phyloP scores from a whole-genome alignment of 257 asterid species.

The Catharanthus roseus region DNA sequence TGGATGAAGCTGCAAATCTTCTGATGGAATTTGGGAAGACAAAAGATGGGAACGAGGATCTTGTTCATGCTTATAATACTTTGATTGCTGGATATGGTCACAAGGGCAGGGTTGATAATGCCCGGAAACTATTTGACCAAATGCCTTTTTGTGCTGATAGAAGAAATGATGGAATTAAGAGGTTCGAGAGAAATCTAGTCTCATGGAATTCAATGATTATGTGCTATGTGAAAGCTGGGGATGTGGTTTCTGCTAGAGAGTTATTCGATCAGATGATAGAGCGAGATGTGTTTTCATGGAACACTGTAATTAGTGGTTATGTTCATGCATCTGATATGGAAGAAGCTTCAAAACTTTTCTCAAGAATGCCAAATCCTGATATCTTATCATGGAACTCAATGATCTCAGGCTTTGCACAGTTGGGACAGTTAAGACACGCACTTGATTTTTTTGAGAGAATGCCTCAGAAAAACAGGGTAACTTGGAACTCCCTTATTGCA shows the following conservation, averaged over 20 bases:
- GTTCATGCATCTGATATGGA: conserved; percentile 50
- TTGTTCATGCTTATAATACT: conserved; percentile 71
- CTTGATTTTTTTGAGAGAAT: conserved; percentile 46
- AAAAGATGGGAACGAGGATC: conserved; percentile 26
- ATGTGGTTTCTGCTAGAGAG: conserved; percentile 52
- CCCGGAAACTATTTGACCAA: conserved; percentile 54
- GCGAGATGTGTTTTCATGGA: conserved; percentile 63
- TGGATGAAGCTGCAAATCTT: conserved; percentile 56
- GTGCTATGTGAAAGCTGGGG: conserved; percentile 66
- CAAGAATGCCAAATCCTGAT: conserved; percentile 57
- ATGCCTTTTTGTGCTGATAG: conserved; percentile 27
- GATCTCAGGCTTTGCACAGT: conserved; percentile 57
- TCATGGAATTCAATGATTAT: conserved; percentile 90
- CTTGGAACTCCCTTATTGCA: conserved; percentile 83
- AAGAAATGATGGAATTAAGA: conserved; percentile 10
- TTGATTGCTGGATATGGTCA: conserved; percentile 82
- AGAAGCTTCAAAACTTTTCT: conserved; percentile 57
- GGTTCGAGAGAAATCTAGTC: conserved; percentile 51
- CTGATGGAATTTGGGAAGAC: conserved; percentile 32
- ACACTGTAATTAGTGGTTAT: conserved; percentile 71
- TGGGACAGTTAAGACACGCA: conserved; percentile 56
- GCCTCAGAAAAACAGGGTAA: conserved; percentile 54
- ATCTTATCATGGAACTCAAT: conserved; percentile 69
- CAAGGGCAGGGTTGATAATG: conserved; percentile 61
- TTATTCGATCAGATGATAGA: conserved; percentile 59